Conservation (phyloP, 306 rosid species). For the Nissolia schottii region DNA sequence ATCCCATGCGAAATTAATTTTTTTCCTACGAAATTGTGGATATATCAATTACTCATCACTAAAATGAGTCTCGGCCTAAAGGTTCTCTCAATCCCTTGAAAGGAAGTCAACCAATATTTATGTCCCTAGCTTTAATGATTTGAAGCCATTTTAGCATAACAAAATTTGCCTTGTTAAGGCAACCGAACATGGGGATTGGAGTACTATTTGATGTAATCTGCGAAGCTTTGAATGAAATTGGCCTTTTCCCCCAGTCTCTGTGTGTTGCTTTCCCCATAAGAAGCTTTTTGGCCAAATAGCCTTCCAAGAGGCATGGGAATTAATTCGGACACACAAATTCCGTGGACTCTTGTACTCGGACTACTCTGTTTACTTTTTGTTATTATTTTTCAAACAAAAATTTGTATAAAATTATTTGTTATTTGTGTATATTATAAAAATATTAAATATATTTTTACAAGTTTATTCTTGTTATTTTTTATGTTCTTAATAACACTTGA, state of each 20-base stretch:
- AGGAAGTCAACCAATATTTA: background rate
- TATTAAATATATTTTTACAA: too few relatives aligned
- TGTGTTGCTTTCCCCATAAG: slow-evolving; percentile 10
- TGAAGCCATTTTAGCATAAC: slow-evolving; percentile 21
- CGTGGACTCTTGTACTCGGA: slow-evolving; percentile 2
- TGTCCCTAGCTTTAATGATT: slow-evolving; percentile 7
- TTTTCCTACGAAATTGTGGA: background rate
- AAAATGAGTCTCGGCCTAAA: background rate
- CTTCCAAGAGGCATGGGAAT: slow-evolving; percentile 8
- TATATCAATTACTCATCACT: too few relatives aligned
- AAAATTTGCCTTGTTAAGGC: slow-evolving; percentile 22
- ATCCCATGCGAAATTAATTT: background rate
- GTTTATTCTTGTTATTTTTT: too few relatives aligned
- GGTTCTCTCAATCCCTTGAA: slow-evolving; percentile 1
- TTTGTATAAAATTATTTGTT: too few relatives aligned
- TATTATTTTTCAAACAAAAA: too few relatives aligned
- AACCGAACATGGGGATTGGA: slow-evolving; percentile 20
- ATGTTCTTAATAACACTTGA: too few relatives aligned
- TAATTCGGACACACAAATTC: background rate
- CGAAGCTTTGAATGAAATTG: background rate
- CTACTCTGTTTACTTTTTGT: too few relatives aligned
- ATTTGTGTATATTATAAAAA: too few relatives aligned
- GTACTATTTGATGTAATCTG: slow-evolving; percentile 10
- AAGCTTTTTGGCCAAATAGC: background rate
- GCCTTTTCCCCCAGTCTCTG: too few relatives aligned